These are phyloP conservation scores for Sporothrix curviconia DNA, from an alignment of 2,329 filamentous ascomycete genomes.

Conservation along the genomic window DNA sequence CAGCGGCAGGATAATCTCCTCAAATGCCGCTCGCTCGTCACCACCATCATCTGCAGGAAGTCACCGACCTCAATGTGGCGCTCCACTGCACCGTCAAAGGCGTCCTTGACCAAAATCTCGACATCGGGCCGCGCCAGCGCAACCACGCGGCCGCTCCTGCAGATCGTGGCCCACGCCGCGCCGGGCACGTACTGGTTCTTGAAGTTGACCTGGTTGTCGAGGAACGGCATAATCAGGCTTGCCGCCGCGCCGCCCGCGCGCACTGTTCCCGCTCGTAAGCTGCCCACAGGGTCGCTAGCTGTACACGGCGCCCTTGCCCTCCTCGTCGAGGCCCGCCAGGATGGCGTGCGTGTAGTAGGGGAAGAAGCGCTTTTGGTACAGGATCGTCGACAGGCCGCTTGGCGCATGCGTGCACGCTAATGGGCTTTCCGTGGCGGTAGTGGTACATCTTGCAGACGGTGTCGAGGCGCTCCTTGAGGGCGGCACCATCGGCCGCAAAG, in stretches of 20 bases:
- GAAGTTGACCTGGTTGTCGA: constrained; percentile 99
- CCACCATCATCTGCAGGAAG: constrained; percentile 88
- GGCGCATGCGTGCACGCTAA: constrained; percentile 89
- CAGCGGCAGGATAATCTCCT: constrained; percentile 75
- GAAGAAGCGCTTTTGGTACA: constrained; percentile 98
- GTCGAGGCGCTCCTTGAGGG: constrained; percentile 88
- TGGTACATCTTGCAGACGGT: constrained; percentile 98
- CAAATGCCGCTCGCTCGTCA: constrained; percentile 80
- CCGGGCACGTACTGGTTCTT: constrained; percentile 96
- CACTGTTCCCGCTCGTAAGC: constrained; percentile 97
- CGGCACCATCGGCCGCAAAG: constrained; percentile 90
- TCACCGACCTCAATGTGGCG: constrained; percentile 99
- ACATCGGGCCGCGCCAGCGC: constrained; percentile 68
- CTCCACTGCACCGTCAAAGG: constrained; percentile 96
- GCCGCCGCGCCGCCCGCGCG: constrained; percentile 85
- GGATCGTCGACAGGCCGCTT: constrained; percentile 89
- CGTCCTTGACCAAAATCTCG: constrained; percentile 87
- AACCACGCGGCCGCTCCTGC: constrained; percentile 60
- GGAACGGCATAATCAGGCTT: constrained; percentile 95
- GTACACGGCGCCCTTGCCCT: constrained; percentile 90
- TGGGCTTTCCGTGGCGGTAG: constrained; percentile 95
- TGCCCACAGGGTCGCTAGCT: constrained; percentile 96
- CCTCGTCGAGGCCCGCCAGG: constrained; percentile 86
- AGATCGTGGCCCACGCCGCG: constrained; percentile 74
- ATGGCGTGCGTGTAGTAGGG: constrained; percentile 97